Evolutionary conservation across 1,284 basidiomycete species (phyloP), one percentile per base, ranked within the genome.

Genomic region (Cryptococcus depauperatus): DNA sequence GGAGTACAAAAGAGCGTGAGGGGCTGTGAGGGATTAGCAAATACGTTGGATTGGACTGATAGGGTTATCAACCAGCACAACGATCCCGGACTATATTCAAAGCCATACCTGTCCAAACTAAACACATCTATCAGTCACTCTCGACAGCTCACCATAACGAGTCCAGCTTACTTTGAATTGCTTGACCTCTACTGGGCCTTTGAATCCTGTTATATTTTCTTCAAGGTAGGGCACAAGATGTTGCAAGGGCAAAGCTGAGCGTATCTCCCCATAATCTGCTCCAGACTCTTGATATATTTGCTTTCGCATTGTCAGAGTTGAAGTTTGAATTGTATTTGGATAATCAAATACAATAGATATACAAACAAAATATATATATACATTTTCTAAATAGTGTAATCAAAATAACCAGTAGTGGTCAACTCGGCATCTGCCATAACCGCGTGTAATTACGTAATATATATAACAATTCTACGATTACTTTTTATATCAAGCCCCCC

Each of bases 21-120:
- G 58, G 55, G 8, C 50, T 46, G 30, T 10, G 30, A 18, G 37
- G 35, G 29, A 37, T 41, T 37, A 56, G 35, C 22, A 55, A 85
- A 68, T 96, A 96, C 0, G 92, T 97, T 0, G 92, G 92, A 63
- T 97, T 97, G 11, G 88, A 92, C 85, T 88, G 51, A 22, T 18
- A 16, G 19, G n/a, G 37, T 34, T 46, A 48, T 34, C 37, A 19
- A 19, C 8, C 33, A 7, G 23, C 29, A 8, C 14, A 3, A 9
- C 25, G 4, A 23, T n/a, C 10, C 3, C 13, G n/a, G 10, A 14
- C 34, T 10, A 30, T 11, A 10, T 21, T n/a, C 41, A 37, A 35
- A 27, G 16, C 8, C 3, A 21, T 28, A 81, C 61, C 43, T 88
- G 85, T 33, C 85, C 85, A 67, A 84, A 87, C 85, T 88, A 37